phyloP scores from a whole-genome alignment of 148 eudicot species.

The Rheum nobile region DNA sequence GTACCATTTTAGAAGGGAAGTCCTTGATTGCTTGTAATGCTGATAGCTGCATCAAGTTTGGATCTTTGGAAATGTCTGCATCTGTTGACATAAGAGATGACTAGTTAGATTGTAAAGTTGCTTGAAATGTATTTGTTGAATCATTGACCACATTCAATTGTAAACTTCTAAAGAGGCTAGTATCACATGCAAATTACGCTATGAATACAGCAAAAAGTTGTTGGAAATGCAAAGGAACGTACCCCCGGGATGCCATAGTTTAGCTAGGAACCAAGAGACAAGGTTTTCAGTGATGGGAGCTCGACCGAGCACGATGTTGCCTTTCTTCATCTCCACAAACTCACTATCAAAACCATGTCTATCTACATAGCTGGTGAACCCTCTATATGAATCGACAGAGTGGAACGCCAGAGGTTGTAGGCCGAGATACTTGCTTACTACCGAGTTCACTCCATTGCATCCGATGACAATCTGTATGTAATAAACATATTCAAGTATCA shows the following conservation, averaged over 20 bases:
- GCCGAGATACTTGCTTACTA: constrained; percentile 27
- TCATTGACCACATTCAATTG: background rate
- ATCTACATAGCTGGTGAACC: background rate
- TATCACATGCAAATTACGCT: too few relatives aligned
- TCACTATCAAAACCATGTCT: constrained; percentile 1
- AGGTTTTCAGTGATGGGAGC: background rate
- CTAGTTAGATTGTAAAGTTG: too few relatives aligned
- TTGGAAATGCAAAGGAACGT: too few relatives aligned
- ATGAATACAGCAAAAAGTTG: too few relatives aligned
- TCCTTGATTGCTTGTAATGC: constrained; percentile 3
- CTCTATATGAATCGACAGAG: background rate
- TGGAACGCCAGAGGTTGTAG: constrained; percentile 15
- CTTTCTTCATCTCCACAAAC: background rate
- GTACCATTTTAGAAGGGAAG: background rate
- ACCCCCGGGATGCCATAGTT: background rate
- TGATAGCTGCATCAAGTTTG: background rate
- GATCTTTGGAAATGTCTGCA: background rate
- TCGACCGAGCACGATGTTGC: background rate
- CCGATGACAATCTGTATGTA: constrained; percentile 34
- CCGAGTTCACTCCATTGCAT: constrained; percentile 48
- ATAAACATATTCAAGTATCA: background rate
- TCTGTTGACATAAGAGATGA: background rate
- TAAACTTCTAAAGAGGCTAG: background rate
- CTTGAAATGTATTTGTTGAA: too few relatives aligned
- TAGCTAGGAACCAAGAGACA: constrained; percentile 7